Base-by-base conservation (phyloP, 306 rosid genomes). In the Sicyos baderoa region DNA sequence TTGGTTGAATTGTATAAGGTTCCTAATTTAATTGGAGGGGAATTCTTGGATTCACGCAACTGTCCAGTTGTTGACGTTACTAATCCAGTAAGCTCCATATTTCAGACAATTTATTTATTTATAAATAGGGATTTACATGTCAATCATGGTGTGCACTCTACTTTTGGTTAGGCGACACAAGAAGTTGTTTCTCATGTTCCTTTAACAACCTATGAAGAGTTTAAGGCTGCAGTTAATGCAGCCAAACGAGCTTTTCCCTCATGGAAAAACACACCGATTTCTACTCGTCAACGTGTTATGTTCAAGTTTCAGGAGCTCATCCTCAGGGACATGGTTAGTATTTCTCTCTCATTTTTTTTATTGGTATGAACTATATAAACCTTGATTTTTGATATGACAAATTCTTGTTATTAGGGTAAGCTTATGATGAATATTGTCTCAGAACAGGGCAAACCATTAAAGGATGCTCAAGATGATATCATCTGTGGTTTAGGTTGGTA, bases 141-240 rank as follows among this genome's bases (percentile, higher is more conserved):
- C 52, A n/a, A 21, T 37, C 13, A 56, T 81, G 42, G 57, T 74
- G 63, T 62, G 32, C 75, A 49, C 35, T 75, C 45, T 68, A 61
- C 47, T 72, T 55, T 79, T 78, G 74, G 49, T 45, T 58, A 85
- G 96, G 96, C 96, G 44, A 87, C 96, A 71, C 96, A 87, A 82
- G 90, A 89, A 75, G 79, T 85, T 80, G 90, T 86, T 59, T 86
- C 87, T 77, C 93, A 85, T 79, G 86, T 86, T 77, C 93, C 86
- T 63, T 57, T 83, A 74, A 66, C 84, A 49, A 85, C 89, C 62
- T 76, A 77, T 79, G 96, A 80, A 72, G 96, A 89, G 76, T 87
- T 87, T 75, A 86, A 86, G 83, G 82, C 84, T 62, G 90, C 96
- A 70, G 89, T 87, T 48, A 71, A 66, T 57, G 86, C 93, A 74